Evolutionary conservation across 805 yeast genomes (phyloP), one percentile per base, ranked within the genome.

Genomic region (Pichia sporocuriosa): DNA sequence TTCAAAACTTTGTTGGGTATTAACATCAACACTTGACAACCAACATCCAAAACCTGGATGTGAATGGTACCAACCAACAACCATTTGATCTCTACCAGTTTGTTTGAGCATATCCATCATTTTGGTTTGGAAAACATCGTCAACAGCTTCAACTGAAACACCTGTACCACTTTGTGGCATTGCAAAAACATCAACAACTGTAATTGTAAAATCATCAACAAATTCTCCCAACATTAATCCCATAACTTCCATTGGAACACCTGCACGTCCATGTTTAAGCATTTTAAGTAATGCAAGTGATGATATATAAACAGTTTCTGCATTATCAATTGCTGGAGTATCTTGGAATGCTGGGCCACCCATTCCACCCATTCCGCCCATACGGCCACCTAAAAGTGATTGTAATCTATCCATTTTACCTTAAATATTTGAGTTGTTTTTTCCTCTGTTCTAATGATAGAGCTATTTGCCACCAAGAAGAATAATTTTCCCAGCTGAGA

Each of bases 41-140:
- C 99, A 93, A 70, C 99, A 93, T n/a, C 98, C 98, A 62, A 90
- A 93, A 15, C 98, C 98, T 4, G 98, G 98, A 66, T 93, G 98
- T 12, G 97, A 89, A 62, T 93, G 99, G 69, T 93, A 93, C 99
- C 99, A 93, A 26, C 99, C 99, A 37, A 93, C 99, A 40, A 93
- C 98, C 86, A 86, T 88, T 62, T 93, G 95, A 65, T 89, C 97
- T 63, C 99, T 76, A n/a, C 99, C 99, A 1, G 98, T 93, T 63
- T 93, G 98, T 66, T 84, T 81, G 58, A 93, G 74, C 98, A 93
- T 93, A 59, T 93, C 99, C 98, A 93, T 93, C 98, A 93, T 94
- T 61, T 82, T 85, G 4, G 97, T 89, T 64, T 93, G 98, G 69
- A 93, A 93, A 38, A 94, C 97, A 62, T 94, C 97, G 62, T 94